These are phyloP conservation scores for Chlorella sp. DNA, from an alignment of 139 green algal species.

Conservation along the genomic window DNA sequence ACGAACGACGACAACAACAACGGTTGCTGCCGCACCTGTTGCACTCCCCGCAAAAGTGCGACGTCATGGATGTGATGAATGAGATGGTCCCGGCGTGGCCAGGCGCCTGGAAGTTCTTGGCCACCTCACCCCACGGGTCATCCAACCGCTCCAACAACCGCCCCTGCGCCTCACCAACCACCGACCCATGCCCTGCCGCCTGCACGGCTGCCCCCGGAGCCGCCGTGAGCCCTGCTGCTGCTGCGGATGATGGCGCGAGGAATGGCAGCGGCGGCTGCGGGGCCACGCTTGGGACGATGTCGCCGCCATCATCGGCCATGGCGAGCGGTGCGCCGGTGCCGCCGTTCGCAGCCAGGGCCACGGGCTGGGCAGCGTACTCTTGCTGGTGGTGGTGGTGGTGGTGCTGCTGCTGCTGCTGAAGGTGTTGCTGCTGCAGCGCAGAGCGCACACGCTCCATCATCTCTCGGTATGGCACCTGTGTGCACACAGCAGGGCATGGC, in stretches of 20 bases:
- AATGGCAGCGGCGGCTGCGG: too few species aligned
- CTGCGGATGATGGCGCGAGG: too few species aligned
- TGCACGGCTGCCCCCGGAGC: neutral
- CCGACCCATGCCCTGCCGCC: too few species aligned
- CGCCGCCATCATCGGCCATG: too few species aligned
- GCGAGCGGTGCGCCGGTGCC: too few species aligned
- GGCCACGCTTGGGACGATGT: too few species aligned
- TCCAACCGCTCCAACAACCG: slow-evolving; percentile 40
- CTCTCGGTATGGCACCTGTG: slow-evolving; percentile 72
- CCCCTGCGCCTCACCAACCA: too few species aligned
- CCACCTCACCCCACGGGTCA: slow-evolving; percentile 77
- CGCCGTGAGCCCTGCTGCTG: neutral
- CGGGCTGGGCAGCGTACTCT: too few species aligned
- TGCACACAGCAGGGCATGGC: too few species aligned
- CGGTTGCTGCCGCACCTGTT: slow-evolving; percentile 63
- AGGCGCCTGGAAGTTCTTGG: slow-evolving; percentile 86
- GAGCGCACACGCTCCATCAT: slow-evolving; percentile 36
- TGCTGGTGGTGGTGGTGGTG: slow-evolving; percentile 8
- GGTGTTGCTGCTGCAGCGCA: neutral
- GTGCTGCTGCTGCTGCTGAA: slow-evolving; percentile 2
- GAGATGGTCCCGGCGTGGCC: slow-evolving; percentile 75
- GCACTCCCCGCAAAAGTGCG: slow-evolving; percentile 91
- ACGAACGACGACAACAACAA: too few species aligned
- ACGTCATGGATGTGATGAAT: slow-evolving; percentile 97
- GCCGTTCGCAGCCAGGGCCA: too few species aligned